phyloP scores from a whole-genome alignment of 176 grass and related monocot genomes.

The Avena atlantica region DNA sequence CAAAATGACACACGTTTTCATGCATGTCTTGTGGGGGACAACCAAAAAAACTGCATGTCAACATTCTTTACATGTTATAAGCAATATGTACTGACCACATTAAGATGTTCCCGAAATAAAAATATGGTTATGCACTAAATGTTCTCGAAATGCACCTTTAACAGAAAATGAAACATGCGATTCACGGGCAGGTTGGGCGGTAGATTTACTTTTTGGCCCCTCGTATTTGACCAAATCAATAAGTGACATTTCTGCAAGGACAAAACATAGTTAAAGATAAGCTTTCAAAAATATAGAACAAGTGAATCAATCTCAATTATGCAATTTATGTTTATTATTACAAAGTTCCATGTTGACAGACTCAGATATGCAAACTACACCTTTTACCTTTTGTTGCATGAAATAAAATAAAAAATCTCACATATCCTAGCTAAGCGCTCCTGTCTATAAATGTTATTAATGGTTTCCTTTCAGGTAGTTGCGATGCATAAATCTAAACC shows the following conservation, averaged over 20 bases:
- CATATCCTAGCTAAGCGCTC: background rate
- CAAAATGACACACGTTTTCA: background rate
- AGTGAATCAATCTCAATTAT: slow-evolving; percentile 17
- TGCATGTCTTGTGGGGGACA: background rate
- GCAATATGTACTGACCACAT: slow-evolving; percentile 21
- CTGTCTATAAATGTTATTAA: slow-evolving; percentile 13
- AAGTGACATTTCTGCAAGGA: slow-evolving; percentile 63
- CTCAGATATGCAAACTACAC: background rate
- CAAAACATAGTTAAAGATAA: slow-evolving; percentile 23
- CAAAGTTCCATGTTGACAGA: background rate
- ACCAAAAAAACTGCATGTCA: background rate
- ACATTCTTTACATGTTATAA: slow-evolving; percentile 9
- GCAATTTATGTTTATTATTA: slow-evolving; percentile 29
- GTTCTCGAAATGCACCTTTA: slow-evolving; percentile 51
- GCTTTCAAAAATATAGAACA: slow-evolving; percentile 28
- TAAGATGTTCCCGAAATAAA: background rate
- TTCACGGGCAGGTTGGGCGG: slow-evolving; percentile 48
- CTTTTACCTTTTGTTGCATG: slow-evolving; percentile 10
- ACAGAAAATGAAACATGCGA: slow-evolving; percentile 76
- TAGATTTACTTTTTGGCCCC: slow-evolving; percentile 47
- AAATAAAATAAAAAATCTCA: slow-evolving; percentile 18
- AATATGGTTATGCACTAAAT: slow-evolving; percentile 37
- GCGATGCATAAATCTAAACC: background rate
- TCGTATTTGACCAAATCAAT: slow-evolving; percentile 70
- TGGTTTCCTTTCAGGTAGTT: slow-evolving; percentile 18